A percentile compares a stretch with the other conserved stretches of the same genome.
phyloP scores from a whole-genome alignment of 306 rosid genomes.

The Cucumis hystrix region DNA sequence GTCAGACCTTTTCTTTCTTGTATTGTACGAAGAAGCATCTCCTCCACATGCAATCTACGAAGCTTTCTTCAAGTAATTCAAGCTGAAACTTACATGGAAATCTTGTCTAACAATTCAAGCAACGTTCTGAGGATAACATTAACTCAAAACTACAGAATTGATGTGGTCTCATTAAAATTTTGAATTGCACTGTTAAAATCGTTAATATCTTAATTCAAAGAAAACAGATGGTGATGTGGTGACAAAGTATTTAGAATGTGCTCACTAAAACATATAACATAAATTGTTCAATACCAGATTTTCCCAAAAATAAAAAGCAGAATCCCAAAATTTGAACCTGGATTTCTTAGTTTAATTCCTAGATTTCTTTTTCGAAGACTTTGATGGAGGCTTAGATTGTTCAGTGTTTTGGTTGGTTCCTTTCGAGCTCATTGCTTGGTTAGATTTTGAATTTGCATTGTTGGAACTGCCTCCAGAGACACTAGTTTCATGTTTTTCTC shows the following conservation, averaged over 20 bases:
- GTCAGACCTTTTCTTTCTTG: constrained; percentile 1
- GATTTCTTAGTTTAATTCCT: constrained; percentile 32
- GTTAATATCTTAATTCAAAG: constrained; percentile 7
- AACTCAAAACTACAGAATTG: not conserved
- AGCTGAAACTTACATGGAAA: not conserved
- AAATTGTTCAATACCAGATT: constrained; percentile 4
- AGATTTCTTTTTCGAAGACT: constrained; percentile 70
- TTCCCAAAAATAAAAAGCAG: not conserved
- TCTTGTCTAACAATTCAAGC: constrained; percentile 2
- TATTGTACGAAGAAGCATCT: not conserved
- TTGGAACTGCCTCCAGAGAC: constrained; percentile 32
- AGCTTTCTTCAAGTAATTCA: not conserved
- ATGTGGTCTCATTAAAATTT: not conserved
- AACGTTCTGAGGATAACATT: not conserved
- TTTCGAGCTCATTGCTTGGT: constrained; percentile 45
- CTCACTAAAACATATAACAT: constrained; percentile 12
- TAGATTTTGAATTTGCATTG: constrained; percentile 43
- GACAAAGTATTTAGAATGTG: constrained; percentile 7
- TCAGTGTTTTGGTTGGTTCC: constrained; percentile 44
- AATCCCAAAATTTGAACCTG: not conserved
- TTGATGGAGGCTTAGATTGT: constrained; percentile 48
- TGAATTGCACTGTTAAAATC: not conserved
- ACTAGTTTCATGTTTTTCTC: constrained; percentile 67
- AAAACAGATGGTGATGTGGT: constrained; percentile 5
- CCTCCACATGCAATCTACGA: not conserved